Conservation (phyloP, 2,329 filamentous ascomycete species). For the Thermothelomyces thermophilus region DNA sequence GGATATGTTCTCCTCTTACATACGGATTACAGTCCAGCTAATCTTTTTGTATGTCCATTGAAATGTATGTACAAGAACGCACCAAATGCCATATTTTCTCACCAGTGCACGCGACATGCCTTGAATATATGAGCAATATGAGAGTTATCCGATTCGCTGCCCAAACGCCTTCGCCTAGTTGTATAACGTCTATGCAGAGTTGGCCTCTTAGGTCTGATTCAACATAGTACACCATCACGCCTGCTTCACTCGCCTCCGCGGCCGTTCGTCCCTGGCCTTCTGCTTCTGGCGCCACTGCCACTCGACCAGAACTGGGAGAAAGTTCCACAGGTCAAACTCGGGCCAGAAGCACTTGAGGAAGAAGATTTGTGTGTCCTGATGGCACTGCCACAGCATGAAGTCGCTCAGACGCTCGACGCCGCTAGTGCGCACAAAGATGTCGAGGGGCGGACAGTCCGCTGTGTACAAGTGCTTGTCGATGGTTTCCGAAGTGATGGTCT, state of each 20-base stretch:
- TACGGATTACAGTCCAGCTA: too few species aligned
- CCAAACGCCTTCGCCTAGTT: conserved; percentile 6
- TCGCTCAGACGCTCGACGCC: conserved; percentile 90
- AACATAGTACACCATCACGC: conserved; percentile 7
- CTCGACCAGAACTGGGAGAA: conserved; percentile 84
- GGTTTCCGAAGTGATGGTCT: conserved; percentile 77
- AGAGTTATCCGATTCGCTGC: neutral
- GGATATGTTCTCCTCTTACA: too few species aligned
- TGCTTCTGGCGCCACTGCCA: conserved; percentile 69
- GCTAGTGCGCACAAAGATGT: conserved; percentile 86
- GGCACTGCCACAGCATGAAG: conserved; percentile 98
- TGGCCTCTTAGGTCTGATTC: too few species aligned
- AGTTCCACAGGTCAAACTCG: conserved; percentile 89
- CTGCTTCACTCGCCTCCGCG: conserved; percentile 32
- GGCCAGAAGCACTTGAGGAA: conserved; percentile 93
- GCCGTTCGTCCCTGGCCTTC: conserved; percentile 44
- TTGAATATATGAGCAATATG: neutral
- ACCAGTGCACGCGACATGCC: too few species aligned
- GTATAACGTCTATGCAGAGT: neutral
- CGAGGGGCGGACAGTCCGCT: conserved; percentile 74
- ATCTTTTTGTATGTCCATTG: too few species aligned
- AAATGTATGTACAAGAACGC: too few species aligned
- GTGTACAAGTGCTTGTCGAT: conserved; percentile 86
- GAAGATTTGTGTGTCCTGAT: conserved; percentile 85
- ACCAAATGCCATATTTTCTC: too few species aligned